Base-by-base conservation (phyloP, 1,139 yeast species). In the Geotrichum australiense region DNA sequence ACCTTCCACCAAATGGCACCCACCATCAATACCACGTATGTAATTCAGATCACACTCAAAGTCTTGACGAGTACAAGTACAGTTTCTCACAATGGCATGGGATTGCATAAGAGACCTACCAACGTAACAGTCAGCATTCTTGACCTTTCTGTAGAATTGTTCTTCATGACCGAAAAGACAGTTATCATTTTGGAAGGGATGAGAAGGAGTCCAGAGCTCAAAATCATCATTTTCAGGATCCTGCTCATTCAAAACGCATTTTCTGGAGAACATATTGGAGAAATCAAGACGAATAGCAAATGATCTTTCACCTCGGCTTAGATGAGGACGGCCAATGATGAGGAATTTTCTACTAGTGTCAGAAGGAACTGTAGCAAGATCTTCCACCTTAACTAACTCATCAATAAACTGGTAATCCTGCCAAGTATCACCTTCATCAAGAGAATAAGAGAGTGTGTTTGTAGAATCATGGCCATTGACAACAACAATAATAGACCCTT, bases 21-120 rank as follows among this genome's bases (percentile, higher is more conserved):
- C 81, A 15, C 94, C 94, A 58, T 87, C 96, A 1, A 59, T 56
- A 27, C 77, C 79, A 49, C 81, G 74, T 47, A 62, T 75, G 59
- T 69, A 89, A 62, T 89, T 89, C 66, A 77, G 85, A 58, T 91
- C 98, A 71, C 99, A 91, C 63, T 91, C 99, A 56, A 70, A 93
- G 62, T 91, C 99, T 45, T 76, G 73, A 61, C 96, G 74, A 0
- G 93, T 73, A 65, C 99, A 91, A 1, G 81, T 57, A 64, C 99
- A 91, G 59, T 84, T 80, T 51, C 75, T 70, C 12, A 72, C 63
- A 15, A 75, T 66, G 51, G 71, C 72, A 57, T 70, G 74, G 0
- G 84, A 87, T 40, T 75, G 70, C 27, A 50, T 41, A 15, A 51
- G 45, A 23, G 48, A 46, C 39, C 55, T 50, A 12, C 96, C 96